phyloP scores from a whole-genome alignment of 305 asterid species.

The Solanum hybrid region DNA sequence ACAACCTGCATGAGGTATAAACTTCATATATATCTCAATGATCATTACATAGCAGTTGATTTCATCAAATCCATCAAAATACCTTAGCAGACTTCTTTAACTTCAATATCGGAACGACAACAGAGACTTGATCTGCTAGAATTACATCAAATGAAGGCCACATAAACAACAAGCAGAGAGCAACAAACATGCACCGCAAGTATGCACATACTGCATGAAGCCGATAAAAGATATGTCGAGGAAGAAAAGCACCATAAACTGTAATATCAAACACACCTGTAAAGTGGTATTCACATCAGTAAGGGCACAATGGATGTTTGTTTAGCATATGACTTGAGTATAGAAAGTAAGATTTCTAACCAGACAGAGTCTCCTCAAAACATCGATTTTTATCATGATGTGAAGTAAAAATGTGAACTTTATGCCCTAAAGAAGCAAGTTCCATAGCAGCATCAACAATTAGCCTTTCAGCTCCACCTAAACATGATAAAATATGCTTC shows the following conservation, averaged over 20 bases:
- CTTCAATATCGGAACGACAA: constrained; percentile 68
- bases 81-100: constrained; percentile 77
- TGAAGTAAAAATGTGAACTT: constrained; percentile 77
- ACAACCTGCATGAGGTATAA: constrained; percentile 47
- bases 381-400: constrained; percentile 85
- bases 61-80: background rate
- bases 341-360: constrained; percentile 20
- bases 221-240: constrained; percentile 69
- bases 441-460: constrained; percentile 92
- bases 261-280: constrained; percentile 72
- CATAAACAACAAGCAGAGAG: constrained; percentile 56
- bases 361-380: constrained; percentile 94
- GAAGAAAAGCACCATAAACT: constrained; percentile 76
- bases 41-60: background rate
- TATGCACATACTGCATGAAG: constrained; percentile 92
- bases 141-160: constrained; percentile 70
- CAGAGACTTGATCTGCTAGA: constrained; percentile 87
- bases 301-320: background rate
- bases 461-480: constrained; percentile 98
- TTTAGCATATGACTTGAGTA: background rate
- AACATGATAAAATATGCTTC: background rate
- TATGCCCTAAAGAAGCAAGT: constrained; percentile 75
- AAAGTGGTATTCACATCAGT: background rate
- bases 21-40: background rate
- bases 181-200: constrained; percentile 82